Percentiles rank a stretch among this genome's conserved stretches.
Conservation (phyloP, 768 basidiomycete species). For the Pleurotus sapidus region DNA sequence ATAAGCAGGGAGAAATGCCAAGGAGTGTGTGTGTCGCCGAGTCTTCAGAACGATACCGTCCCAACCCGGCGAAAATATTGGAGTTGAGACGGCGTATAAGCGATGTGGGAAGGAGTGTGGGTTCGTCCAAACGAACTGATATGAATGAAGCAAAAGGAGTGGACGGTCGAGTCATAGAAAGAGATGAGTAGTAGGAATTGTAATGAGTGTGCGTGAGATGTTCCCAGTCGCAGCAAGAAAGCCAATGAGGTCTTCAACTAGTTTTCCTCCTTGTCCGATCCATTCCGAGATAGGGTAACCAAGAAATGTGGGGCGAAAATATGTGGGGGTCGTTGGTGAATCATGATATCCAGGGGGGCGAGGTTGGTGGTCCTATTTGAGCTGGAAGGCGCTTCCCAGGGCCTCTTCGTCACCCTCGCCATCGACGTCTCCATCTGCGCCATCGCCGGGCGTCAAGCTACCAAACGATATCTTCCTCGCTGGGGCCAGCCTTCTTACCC, state of each 20-base stretch:
- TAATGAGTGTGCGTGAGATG: conserved; percentile 2
- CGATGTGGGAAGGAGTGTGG: conserved; percentile 1
- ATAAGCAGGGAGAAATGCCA: conserved; percentile 3
- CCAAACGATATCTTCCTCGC: conserved; percentile 69
- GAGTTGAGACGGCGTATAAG: not conserved
- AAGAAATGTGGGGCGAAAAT: not conserved
- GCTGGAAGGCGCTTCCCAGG: conserved; percentile 73
- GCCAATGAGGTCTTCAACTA: not conserved
- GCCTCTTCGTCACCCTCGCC: conserved; percentile 30
- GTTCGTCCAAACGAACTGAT: not conserved
- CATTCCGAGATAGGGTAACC: conserved; percentile 2
- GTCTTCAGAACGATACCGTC: not conserved
- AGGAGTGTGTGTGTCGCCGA: conserved; percentile 8
- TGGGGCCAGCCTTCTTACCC: conserved; percentile 42
- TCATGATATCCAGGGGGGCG: not conserved
- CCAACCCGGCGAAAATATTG: conserved; percentile 4
- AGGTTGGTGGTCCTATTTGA: conserved; percentile 33
- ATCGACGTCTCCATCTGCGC: conserved; percentile 27
- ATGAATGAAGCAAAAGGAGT: conserved; percentile 9
- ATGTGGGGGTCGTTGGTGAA: not conserved
- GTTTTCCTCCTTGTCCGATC: not conserved
- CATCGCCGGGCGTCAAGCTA: conserved; percentile 40
- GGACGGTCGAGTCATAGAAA: conserved; percentile 1
- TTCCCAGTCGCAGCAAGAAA: not conserved
- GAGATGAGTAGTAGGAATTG: not conserved